Evolutionary conservation across 2,329 filamentous ascomycete genomes (phyloP).

Genomic region (Penicillium sp.): DNA sequence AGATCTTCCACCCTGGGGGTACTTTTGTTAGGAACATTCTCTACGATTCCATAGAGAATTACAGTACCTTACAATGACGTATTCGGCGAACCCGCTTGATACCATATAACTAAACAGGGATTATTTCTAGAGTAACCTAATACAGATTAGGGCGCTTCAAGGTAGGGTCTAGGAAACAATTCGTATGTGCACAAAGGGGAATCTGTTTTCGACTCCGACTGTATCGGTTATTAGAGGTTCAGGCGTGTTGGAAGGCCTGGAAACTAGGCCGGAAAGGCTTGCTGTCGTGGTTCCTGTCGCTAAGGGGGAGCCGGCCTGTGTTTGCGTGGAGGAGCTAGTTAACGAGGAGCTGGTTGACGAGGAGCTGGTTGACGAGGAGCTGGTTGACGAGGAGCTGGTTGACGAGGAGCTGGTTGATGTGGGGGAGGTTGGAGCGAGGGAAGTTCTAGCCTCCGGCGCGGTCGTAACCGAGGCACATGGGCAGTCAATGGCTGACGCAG

Average conservation of each 20-base stretch:
- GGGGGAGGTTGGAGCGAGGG: background rate
- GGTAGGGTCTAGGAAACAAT: constrained; percentile 1
- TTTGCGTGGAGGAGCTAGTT: background rate
- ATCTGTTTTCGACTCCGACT: constrained; percentile 1
- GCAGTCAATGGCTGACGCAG: background rate
- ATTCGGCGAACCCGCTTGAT: background rate
- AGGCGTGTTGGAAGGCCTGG: too few species aligned
- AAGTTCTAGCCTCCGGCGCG: background rate
- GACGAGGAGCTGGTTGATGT: background rate
- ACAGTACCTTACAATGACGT: background rate
- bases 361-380: too few species aligned
- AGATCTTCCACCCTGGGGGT: background rate
- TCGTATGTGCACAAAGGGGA: constrained; percentile 1
- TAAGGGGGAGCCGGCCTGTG: background rate
- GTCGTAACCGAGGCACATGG: background rate
- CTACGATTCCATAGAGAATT: background rate
- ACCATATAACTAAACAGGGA: background rate
- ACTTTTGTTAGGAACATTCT: background rate
- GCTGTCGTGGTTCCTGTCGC: too few species aligned
- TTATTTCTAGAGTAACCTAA: constrained; percentile 1
- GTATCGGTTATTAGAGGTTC: background rate
- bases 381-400: background rate
- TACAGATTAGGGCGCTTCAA: background rate
- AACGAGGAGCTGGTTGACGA: too few species aligned
- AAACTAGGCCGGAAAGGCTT: too few species aligned